Evolutionary conservation across 306 rosid genomes (phyloP).

Genomic region (Vachellia collinsii): DNA sequence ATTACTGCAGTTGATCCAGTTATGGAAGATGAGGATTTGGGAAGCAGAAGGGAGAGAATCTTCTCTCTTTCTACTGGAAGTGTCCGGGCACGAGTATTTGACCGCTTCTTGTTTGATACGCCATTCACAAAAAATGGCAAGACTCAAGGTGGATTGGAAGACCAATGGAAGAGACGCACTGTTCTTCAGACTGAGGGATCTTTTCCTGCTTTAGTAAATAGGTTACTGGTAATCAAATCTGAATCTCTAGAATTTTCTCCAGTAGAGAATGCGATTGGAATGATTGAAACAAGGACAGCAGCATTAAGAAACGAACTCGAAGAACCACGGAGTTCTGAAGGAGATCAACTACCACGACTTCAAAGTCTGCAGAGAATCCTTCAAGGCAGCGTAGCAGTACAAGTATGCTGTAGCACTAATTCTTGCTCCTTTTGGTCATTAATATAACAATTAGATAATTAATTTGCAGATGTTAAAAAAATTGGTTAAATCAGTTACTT

Average conservation of each 20-base stretch:
- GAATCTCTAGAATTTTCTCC: slow-evolving; percentile 98
- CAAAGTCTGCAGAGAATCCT: slow-evolving; percentile 97
- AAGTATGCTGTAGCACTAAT: slow-evolving; percentile 51
- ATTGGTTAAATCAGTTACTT: too few relatives aligned
- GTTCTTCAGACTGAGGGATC: slow-evolving; percentile 98
- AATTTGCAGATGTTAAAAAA: too few relatives aligned
- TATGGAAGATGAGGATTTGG: slow-evolving; percentile 98
- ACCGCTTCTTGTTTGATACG: slow-evolving; percentile 95
- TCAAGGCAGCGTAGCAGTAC: slow-evolving; percentile 99
- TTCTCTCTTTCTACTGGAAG: slow-evolving; percentile 94
- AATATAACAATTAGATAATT: too few relatives aligned
- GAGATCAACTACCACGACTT: slow-evolving; percentile 96
- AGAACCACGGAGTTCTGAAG: slow-evolving; percentile 99
- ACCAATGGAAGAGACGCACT: slow-evolving; percentile 95
- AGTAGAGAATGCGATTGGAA: slow-evolving; percentile 97
- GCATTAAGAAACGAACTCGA: slow-evolving; percentile 97
- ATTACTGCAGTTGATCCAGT: slow-evolving; percentile 97
- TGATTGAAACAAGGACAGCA: slow-evolving; percentile 98
- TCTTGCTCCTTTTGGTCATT: neutral
- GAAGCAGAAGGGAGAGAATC: slow-evolving; percentile 93
- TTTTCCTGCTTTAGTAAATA: slow-evolving; percentile 95
- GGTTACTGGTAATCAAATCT: slow-evolving; percentile 83
- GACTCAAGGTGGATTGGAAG: slow-evolving; percentile 97
- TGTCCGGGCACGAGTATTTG: slow-evolving; percentile 94
- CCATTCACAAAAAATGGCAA: slow-evolving; percentile 97